Evolutionary conservation across 345 rosid genomes (phyloP), one percentile per base, ranked within the genome.

Genomic region (Murraya koenigii): DNA sequence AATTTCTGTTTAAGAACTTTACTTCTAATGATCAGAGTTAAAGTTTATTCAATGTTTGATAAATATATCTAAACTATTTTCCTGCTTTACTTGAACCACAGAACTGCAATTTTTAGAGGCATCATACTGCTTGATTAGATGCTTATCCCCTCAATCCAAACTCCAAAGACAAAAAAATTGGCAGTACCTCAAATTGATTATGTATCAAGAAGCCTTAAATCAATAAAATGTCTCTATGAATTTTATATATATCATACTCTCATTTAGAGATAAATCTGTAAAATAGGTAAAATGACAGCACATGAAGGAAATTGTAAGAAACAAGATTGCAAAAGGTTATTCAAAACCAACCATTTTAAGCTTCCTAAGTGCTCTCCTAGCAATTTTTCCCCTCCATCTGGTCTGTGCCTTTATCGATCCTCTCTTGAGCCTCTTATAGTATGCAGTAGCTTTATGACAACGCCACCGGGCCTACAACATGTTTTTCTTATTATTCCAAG

Each of bases 321-420:
- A 54, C 19, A 38, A 38, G 67, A 30, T 26, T 39, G 63, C 73
- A 73, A 60, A 69, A 77, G 28, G 23, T 47, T 66, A 71, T 77
- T 39, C 20, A 10, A 35, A 33, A 70, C 87, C 55, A 17, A 93
- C 97, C 97, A 91, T 86, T 90, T 93, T 91, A 69, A 91, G 95
- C 86, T 87, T 87, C 78, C 93, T 77, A 62, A 93, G 97, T 79
- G 87, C 95, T 78, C 74, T 88, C 80, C 80, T 82, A 14, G 89
- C 97, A 81, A 86, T 76, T 84, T 78, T 93, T 56, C 95, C 91
- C 74, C 97, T 91, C 97, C 97, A 93, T 76, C 93, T 81, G 64
- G 90, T 87, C 82, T 93, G 97, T 32, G 95, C 80, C 41, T 86
- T 78, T 69, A 91, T 83, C 6, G 82, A 84, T 75, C 92, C 90